These are phyloP conservation scores for Bertia moriformis DNA, from an alignment of 2,329 filamentous ascomycete genomes.

Conservation along the genomic window DNA sequence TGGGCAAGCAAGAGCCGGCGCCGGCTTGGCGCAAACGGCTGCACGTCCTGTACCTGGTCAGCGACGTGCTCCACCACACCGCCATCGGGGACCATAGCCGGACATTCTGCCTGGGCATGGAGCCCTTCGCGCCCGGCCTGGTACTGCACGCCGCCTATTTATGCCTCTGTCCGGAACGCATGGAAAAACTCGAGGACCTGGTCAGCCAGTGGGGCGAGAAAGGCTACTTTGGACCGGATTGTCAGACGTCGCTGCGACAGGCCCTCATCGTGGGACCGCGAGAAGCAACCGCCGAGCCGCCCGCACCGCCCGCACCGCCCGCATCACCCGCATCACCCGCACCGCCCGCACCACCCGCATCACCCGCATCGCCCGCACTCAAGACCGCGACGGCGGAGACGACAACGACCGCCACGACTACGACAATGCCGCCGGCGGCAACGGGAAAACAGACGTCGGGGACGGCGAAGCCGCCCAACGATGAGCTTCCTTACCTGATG, in stretches of 20 bases:
- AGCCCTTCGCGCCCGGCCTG: slow-evolving; percentile 47
- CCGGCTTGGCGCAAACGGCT: slow-evolving; percentile 56
- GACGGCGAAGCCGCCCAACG: slow-evolving; percentile 18
- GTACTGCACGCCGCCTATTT: slow-evolving; percentile 40
- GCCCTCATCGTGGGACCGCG: slow-evolving; percentile 29
- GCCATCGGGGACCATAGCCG: slow-evolving; percentile 32
- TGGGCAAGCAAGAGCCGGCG: slow-evolving; percentile 27
- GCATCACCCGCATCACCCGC: slow-evolving; percentile 11
- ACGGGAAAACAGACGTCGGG: slow-evolving; percentile 11
- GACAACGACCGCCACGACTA: slow-evolving; percentile 9
- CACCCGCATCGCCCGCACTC: background rate
- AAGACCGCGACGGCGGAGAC: slow-evolving; percentile 1
- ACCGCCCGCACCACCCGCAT: slow-evolving; percentile 3
- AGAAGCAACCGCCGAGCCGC: too few species aligned
- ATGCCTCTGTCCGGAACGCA: slow-evolving; percentile 48
- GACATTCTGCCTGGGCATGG: slow-evolving; percentile 38
- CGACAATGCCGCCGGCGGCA: slow-evolving; percentile 6
- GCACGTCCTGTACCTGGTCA: slow-evolving; percentile 65
- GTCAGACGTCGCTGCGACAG: slow-evolving; percentile 43
- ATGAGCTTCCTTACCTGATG: slow-evolving; percentile 52
- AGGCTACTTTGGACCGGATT: slow-evolving; percentile 38
- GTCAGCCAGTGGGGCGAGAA: slow-evolving; percentile 59
- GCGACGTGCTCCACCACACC: slow-evolving; percentile 62
- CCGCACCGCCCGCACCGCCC: background rate
- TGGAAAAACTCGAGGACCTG: slow-evolving; percentile 47